A percentile compares a stretch with the other conserved stretches of the same genome.
Evolutionary conservation across 169 alveolate species (phyloP).

Genomic region (Eimeria nieschulzi): DNA sequence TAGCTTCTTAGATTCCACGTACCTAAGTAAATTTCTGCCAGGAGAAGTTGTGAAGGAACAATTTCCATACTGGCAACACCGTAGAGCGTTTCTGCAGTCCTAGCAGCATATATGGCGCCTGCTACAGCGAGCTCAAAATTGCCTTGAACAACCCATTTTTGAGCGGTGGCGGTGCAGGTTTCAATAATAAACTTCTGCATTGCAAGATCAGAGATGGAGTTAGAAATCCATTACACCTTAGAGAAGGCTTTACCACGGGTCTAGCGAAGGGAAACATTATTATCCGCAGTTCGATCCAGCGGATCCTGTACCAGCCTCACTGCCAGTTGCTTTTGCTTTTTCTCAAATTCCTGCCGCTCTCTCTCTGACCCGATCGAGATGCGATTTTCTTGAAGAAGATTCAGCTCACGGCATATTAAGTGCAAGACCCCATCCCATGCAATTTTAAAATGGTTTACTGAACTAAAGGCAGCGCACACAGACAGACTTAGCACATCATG

Average conservation of each 20-base stretch:
- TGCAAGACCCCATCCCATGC: slow-evolving; percentile 72
- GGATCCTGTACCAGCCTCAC: slow-evolving; percentile 3
- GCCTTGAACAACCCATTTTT: slow-evolving; percentile 65
- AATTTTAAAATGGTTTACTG: slow-evolving; percentile 28
- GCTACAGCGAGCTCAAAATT: slow-evolving; percentile 57
- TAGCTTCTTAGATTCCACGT: not conserved
- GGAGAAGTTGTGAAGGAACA: slow-evolving; percentile 64
- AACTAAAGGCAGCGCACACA: slow-evolving; percentile 22
- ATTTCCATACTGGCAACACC: slow-evolving; percentile 51
- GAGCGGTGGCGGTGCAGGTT: slow-evolving; percentile 54
- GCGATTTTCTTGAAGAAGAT: slow-evolving; percentile 31
- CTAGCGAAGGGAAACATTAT: too few relatives aligned
- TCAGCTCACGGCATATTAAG: slow-evolving; percentile 39
- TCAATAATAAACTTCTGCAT: slow-evolving; percentile 27
- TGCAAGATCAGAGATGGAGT: not conserved
- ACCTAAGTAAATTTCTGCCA: slow-evolving; percentile 68
- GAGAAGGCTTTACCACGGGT: too few relatives aligned
- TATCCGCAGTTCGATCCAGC: not conserved
- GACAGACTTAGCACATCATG: not conserved
- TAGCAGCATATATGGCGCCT: slow-evolving; percentile 69
- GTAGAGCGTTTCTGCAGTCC: slow-evolving; percentile 54
- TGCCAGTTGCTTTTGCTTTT: slow-evolving; percentile 4
- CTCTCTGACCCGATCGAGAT: slow-evolving; percentile 46
- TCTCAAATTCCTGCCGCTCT: slow-evolving; percentile 57
- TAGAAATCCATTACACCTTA: too few relatives aligned